Percentiles rank a stretch among this genome's conserved stretches.
Conservation (phyloP, 2,329 filamentous ascomycete species). For the Dactylellina drechsleri region DNA sequence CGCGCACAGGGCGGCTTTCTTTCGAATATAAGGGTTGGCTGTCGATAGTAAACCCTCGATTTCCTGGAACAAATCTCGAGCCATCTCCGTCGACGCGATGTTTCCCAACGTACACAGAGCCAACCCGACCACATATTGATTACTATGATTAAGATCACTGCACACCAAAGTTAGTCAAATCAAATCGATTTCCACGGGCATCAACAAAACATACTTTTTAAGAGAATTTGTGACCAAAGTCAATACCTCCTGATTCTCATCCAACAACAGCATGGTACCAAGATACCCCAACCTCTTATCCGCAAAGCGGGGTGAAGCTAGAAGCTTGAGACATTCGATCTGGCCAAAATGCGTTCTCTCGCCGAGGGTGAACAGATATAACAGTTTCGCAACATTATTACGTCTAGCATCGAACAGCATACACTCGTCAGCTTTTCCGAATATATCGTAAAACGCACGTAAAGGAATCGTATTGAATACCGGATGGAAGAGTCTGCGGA, state of each 20-base stretch:
- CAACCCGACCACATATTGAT: slow-evolving; percentile 97
- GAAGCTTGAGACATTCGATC: slow-evolving; percentile 97
- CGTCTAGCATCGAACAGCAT: slow-evolving; percentile 69
- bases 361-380: slow-evolving; percentile 97
- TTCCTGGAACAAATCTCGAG: slow-evolving; percentile 93
- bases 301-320: slow-evolving; percentile 95
- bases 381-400: slow-evolving; percentile 98
- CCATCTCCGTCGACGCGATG: slow-evolving; percentile 98
- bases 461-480: slow-evolving; percentile 66
- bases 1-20: slow-evolving; percentile 96
- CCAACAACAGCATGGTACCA: slow-evolving; percentile 92
- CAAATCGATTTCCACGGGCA: neutral
- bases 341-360: slow-evolving; percentile 98
- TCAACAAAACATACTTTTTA: slow-evolving; percentile 77
- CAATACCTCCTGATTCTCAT: slow-evolving; percentile 98
- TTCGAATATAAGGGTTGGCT: slow-evolving; percentile 95
- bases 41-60: slow-evolving; percentile 91
- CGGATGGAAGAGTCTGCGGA: slow-evolving; percentile 89
- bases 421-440: slow-evolving; percentile 6
- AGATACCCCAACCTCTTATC: slow-evolving; percentile 96
- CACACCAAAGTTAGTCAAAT: slow-evolving; percentile 2
- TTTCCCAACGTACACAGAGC: slow-evolving; percentile 96
- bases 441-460: slow-evolving; percentile 4
- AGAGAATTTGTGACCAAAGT: slow-evolving; percentile 97
- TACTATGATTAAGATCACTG: slow-evolving; percentile 94